These are phyloP conservation scores for Escovopsis sp. DNA, from an alignment of 2,329 filamentous ascomycete genomes.

Conservation along the genomic window DNA sequence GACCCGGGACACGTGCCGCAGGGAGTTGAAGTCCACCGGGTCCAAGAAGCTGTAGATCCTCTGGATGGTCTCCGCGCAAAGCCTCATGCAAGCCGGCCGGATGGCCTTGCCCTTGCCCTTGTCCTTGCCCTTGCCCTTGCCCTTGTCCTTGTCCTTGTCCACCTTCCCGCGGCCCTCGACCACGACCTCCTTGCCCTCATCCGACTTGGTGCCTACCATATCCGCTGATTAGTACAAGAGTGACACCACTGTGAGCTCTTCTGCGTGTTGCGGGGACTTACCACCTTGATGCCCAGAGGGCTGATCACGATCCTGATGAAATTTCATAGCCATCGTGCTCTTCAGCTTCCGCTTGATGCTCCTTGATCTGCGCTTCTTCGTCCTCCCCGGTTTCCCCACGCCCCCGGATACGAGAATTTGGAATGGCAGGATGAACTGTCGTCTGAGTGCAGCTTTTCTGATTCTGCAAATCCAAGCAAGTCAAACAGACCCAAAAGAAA, in stretches of 20 bases:
- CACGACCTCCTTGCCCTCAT: background rate
- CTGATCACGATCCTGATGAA: constrained; percentile 1
- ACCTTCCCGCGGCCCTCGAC: no score
- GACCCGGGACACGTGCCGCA: constrained; percentile 41
- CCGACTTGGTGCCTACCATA: no score
- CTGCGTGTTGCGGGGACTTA: no score
- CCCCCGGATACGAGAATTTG: constrained; percentile 16
- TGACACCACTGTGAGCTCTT: no score
- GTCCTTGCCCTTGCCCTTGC: background rate
- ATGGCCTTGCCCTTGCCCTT: background rate
- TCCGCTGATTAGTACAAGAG: no score
- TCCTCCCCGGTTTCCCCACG: constrained; percentile 10
- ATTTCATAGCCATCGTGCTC: background rate
- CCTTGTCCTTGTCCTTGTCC: no score
- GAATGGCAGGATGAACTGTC: constrained; percentile 9
- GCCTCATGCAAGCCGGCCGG: constrained; percentile 14
- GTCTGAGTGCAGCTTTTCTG: background rate
- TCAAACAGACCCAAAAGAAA: no score
- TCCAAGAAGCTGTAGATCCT: constrained; percentile 19
- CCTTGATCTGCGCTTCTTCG: constrained; percentile 1
- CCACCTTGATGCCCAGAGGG: background rate
- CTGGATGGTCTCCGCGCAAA: constrained; percentile 23
- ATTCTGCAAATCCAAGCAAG: background rate
- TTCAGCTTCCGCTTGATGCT: constrained; percentile 6
- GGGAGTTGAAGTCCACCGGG: constrained; percentile 39